Evolutionary conservation across 768 basidiomycete genomes (phyloP), one percentile per base, ranked within the genome.

Genomic region (Psilocybe sp.): DNA sequence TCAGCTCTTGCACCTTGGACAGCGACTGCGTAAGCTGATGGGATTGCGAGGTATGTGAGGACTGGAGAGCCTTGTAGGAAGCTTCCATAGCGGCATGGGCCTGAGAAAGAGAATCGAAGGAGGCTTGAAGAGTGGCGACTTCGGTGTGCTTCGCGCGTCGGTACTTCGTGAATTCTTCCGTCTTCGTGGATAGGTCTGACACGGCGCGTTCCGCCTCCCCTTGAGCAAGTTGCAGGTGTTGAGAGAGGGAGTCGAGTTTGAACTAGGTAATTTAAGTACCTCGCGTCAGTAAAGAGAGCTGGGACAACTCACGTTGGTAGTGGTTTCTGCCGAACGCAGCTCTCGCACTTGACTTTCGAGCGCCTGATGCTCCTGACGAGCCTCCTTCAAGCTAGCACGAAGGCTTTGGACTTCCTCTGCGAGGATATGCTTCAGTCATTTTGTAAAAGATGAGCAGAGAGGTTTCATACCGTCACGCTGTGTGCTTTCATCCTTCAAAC

Each of bases 131-230:
- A 31, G 78, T 79, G 14, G 83, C 71, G 43, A 91, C 73, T 61
- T 95, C 89, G 4, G 85, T 80, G 54, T 89, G 89, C 68, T 92
- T 92, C 20, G 79, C 72, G 34, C 89, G 86, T 45, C 93, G 79
- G 64, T 91, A 91, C 61, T 82, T 89, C 5, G 89, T 79, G 57
- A 85, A 94, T 59, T 94, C 87, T 50, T 93, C 90, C 5, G 85
- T 81, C 65, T 92, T 88, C 49, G 77, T 65, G 2, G 73, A 70
- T 45, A 94, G 79, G 59, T 94, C 90, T 14, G 73, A 65, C 55
- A 79, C 82, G 18, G 80, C 73, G 41, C 90, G 87, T 49, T 89
- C 80, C 13, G 80, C 79, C 68, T 97, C 93, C 0, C 80, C 74
- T 65, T 87, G 83, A 4, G 90, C 76, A 4, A 93, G 80, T 52